These are phyloP conservation scores for Teunomyces pallodes DNA, from an alignment of 805 yeast genomes.

Conservation along the genomic window DNA sequence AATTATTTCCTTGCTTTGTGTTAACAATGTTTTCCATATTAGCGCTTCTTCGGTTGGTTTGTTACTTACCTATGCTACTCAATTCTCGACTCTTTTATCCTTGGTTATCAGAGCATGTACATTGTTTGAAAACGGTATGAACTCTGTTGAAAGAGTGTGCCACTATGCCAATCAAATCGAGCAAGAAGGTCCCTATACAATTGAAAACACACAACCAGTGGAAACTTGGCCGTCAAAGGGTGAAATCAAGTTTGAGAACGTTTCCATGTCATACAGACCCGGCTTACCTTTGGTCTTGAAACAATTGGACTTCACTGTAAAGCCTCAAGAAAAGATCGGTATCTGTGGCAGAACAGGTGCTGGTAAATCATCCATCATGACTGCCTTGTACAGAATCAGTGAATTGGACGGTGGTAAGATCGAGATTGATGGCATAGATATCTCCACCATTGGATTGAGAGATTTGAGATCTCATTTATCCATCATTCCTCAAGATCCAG, in stretches of 20 bases:
- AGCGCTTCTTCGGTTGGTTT: constrained; percentile 66
- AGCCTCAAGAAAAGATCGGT: too few species aligned
- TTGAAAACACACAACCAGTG: constrained; percentile 44
- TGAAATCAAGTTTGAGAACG: constrained; percentile 8
- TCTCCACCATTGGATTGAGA: too few species aligned
- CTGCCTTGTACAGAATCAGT: too few species aligned
- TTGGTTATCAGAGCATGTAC: constrained; percentile 62
- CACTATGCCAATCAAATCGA: constrained; percentile 62
- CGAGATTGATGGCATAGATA: too few species aligned
- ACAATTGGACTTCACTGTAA: too few species aligned
- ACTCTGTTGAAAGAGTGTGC: constrained; percentile 68
- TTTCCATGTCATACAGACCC: constrained; percentile 54
- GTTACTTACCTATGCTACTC: constrained; percentile 57
- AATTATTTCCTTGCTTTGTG: constrained; percentile 56
- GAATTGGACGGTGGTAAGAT: too few species aligned
- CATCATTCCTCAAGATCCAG: too few species aligned
- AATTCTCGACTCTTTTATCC: constrained; percentile 53
- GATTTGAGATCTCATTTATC: too few species aligned
- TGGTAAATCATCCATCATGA: too few species aligned
- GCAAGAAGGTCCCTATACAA: constrained; percentile 61
- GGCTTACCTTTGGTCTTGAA: constrained; percentile 65
- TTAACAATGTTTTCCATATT: constrained; percentile 53
- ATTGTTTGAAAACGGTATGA: constrained; percentile 72
- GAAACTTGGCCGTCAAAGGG: constrained; percentile 48
- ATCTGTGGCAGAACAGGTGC: too few species aligned